phyloP scores from a whole-genome alignment of 345 rosid species.

The Aquilaria malaccensis region DNA sequence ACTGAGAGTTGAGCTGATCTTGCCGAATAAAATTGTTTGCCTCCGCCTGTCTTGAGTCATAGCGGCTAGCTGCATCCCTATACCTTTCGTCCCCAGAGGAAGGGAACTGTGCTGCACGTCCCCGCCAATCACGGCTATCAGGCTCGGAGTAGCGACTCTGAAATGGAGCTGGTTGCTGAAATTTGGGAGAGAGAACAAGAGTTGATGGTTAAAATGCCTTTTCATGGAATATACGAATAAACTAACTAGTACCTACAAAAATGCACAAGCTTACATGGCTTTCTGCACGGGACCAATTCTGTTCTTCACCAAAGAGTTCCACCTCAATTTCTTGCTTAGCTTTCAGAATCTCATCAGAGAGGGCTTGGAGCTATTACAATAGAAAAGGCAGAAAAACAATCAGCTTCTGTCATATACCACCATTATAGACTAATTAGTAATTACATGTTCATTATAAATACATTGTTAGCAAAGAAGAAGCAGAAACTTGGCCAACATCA shows the following conservation, averaged over 20 bases:
- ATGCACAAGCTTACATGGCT: constrained; percentile 38
- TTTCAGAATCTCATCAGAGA: constrained; percentile 59
- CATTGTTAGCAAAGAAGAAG: no score
- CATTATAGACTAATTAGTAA: no score
- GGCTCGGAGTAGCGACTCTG: constrained; percentile 67
- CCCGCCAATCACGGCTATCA: constrained; percentile 93
- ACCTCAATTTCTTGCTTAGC: constrained; percentile 55
- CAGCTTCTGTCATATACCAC: no score
- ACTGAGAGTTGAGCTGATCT: constrained; percentile 43
- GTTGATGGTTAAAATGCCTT: background rate
- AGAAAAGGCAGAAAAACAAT: no score
- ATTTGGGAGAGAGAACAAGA: background rate
- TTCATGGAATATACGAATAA: background rate
- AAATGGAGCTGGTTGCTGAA: constrained; percentile 38
- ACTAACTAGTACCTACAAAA: constrained; percentile 1
- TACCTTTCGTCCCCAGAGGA: constrained; percentile 61
- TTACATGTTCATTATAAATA: no score
- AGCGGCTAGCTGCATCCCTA: constrained; percentile 35
- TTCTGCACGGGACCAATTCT: constrained; percentile 60
- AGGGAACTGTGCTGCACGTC: constrained; percentile 51
- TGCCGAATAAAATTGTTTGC: constrained; percentile 39
- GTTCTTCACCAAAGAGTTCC: constrained; percentile 75
- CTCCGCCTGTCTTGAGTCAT: constrained; percentile 42
- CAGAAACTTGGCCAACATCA: no score
- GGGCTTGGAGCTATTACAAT: background rate